phyloP scores from a whole-genome alignment of 352 stramenopile species.

The Globisporangium polare region DNA sequence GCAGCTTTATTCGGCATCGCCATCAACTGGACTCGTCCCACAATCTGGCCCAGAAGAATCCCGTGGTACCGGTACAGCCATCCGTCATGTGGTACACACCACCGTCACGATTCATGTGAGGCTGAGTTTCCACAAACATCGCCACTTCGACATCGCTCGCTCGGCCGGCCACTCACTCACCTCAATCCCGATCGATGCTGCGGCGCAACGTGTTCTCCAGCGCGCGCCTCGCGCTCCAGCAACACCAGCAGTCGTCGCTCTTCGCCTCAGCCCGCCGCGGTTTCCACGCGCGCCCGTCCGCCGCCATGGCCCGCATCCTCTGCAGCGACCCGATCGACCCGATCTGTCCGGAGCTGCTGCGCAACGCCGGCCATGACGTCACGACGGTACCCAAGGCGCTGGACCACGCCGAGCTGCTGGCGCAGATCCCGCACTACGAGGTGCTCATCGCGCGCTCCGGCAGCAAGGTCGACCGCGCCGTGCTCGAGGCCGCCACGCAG shows the following conservation, averaged over 20 bases:
- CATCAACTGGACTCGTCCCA: too few relatives aligned
- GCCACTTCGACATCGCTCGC: conserved; percentile 12
- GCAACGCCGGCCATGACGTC: conserved; percentile 79
- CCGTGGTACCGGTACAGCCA: too few relatives aligned
- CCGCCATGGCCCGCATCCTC: conserved; percentile 78
- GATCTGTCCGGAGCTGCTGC: conserved; percentile 75
- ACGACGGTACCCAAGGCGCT: conserved; percentile 45
- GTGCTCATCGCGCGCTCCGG: conserved; percentile 86
- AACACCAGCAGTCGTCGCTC: conserved; percentile 3
- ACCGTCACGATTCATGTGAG: not conserved
- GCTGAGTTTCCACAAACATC: not conserved
- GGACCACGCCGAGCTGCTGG: conserved; percentile 59
- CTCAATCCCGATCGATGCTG: conserved; percentile 44
- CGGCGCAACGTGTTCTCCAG: conserved; percentile 36
- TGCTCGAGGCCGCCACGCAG: conserved; percentile 51
- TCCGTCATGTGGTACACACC: not conserved
- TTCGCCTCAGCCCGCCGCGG: not conserved
- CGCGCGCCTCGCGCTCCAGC: conserved; percentile 30
- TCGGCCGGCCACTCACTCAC: not conserved
- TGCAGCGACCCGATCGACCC: conserved; percentile 87
- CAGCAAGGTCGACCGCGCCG: conserved; percentile 69
- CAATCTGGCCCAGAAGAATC: too few relatives aligned
- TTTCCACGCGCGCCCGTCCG: conserved; percentile 36
- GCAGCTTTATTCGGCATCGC: too few relatives aligned
- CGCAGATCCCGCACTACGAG: conserved; percentile 79